Evolutionary conservation across 495 filamentous ascomycete genomes (phyloP).

Genomic region (Pseudomonodictys pantanalensis): DNA sequence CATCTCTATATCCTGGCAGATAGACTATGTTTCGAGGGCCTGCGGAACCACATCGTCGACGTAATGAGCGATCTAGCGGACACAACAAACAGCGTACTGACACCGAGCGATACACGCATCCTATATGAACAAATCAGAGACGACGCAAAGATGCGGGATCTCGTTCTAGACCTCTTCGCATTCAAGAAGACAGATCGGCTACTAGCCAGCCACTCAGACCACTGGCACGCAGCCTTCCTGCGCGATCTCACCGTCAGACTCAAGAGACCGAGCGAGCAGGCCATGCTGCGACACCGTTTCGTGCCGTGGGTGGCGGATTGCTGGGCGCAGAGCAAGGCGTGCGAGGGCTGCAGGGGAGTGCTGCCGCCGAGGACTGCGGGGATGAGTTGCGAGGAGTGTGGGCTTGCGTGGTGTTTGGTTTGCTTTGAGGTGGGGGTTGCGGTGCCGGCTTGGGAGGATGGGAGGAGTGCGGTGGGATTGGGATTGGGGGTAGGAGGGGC

Average conservation of each 20-base stretch:
- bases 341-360: constrained; percentile 37
- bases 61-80: constrained; percentile 44
- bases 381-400: constrained; percentile 36
- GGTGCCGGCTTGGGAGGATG: constrained; percentile 20
- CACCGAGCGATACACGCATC: constrained; percentile 47
- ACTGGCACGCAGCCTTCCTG: constrained; percentile 43
- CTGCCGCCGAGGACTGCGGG: constrained; percentile 30
- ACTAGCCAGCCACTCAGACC: constrained; percentile 44
- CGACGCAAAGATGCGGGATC: constrained; percentile 33
- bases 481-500: constrained; percentile 30
- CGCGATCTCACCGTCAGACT: constrained; percentile 41
- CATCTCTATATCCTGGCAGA: constrained; percentile 49
- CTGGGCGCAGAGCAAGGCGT: constrained; percentile 30
- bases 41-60: constrained; percentile 45
- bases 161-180: constrained; percentile 50
- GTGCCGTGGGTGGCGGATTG: constrained; percentile 28
- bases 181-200: constrained; percentile 51
- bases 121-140: constrained; percentile 41
- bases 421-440: constrained; percentile 34
- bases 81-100: constrained; percentile 46
- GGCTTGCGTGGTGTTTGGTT: constrained; percentile 34
- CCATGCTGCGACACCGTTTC: constrained; percentile 36
- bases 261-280: constrained; percentile 37
- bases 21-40: constrained; percentile 40
- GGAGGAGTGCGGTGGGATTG: constrained; percentile 34